A percentile compares a stretch with the other conserved stretches of the same genome.
Evolutionary conservation across 176 grass and related monocot species (phyloP).

Genomic region (Metroxylon sagu): DNA sequence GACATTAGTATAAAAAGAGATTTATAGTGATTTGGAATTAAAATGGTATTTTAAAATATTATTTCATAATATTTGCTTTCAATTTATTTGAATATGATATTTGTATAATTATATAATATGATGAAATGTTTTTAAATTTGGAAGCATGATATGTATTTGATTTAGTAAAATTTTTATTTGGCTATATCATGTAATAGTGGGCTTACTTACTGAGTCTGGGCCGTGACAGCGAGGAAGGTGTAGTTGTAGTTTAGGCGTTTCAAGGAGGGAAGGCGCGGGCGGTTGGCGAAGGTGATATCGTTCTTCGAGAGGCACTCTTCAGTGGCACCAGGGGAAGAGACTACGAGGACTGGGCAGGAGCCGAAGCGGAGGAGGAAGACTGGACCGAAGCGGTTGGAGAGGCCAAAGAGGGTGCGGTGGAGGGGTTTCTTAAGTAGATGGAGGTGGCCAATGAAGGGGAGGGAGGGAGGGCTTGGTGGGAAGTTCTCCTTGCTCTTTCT

Average conservation of each 20-base stretch:
- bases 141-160: no score
- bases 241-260: conserved; percentile 28
- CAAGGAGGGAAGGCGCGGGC: conserved; percentile 33
- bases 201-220: no score
- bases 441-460: conserved; percentile 60
- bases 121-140: no score
- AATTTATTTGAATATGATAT: no score
- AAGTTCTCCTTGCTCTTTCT: no score
- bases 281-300: conserved; percentile 39
- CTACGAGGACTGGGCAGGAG: conserved; percentile 31
- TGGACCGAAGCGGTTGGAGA: conserved; percentile 25
- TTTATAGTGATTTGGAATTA: no score
- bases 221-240: conserved; percentile 24
- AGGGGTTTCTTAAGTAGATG: conserved; percentile 50
- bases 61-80: no score
- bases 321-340: conserved; percentile 34
- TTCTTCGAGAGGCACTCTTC: conserved; percentile 58
- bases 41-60: no score
- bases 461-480: conserved; percentile 28
- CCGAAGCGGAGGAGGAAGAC: conserved; percentile 49
- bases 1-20: no score
- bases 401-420: conserved; percentile 31
- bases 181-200: no score
- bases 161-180: no score
- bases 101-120: no score